Evolutionary conservation across 2,329 filamentous ascomycete species (phyloP).

Genomic region (Trichoderma sp.): DNA sequence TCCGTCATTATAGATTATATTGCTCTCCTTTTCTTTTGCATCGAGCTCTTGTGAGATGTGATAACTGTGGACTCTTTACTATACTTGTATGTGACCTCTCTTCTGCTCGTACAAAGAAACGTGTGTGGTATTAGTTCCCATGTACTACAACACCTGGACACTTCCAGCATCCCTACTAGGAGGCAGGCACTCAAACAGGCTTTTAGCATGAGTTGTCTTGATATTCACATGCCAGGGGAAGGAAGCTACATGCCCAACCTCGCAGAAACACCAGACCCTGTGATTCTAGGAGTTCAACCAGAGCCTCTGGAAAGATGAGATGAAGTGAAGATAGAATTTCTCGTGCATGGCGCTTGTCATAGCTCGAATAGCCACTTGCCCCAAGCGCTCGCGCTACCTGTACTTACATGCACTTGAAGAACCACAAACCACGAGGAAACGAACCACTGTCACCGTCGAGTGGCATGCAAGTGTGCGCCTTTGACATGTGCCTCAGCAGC

Average conservation of each 20-base stretch:
- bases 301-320: background rate
- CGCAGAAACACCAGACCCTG: background rate
- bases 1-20: background rate
- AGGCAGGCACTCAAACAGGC: background rate
- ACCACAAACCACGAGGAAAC: background rate
- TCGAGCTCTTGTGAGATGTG: background rate
- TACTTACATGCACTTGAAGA: background rate
- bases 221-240: background rate
- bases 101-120: background rate
- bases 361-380: background rate
- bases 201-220: background rate
- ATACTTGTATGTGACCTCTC: background rate
- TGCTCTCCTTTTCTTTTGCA: background rate
- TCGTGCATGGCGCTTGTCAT: conserved; percentile 7
- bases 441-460: background rate
- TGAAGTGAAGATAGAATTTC: background rate
- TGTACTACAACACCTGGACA: background rate
- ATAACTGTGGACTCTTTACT: background rate
- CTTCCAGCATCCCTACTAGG: background rate
- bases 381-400: background rate
- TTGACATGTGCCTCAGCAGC: conserved; percentile 2
- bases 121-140: background rate
- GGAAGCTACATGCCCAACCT: background rate
- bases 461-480: background rate
- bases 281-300: background rate